A percentile compares a stretch with the other conserved stretches of the same genome.
Conservation (phyloP, 495 filamentous ascomycete species). For the Tuber magnatum region DNA sequence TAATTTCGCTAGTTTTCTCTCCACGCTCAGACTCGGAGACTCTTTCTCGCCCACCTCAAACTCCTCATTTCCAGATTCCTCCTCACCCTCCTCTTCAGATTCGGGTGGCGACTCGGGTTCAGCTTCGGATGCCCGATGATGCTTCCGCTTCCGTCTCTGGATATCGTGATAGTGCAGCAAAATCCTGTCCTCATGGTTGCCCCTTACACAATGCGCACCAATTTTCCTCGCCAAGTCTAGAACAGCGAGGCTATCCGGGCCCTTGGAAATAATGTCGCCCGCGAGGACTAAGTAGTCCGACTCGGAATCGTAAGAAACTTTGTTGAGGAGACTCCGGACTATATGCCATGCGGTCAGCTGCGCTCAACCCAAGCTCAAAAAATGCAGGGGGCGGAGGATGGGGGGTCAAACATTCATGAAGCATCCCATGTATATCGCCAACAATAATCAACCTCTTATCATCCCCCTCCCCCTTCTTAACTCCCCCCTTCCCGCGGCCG, state of each 20-base stretch:
- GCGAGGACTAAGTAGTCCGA: constrained; percentile 73
- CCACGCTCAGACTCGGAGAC: constrained; percentile 25
- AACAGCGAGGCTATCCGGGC: constrained; percentile 73
- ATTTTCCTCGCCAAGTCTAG: constrained; percentile 63
- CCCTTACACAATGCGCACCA: constrained; percentile 71
- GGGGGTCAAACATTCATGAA: constrained; percentile 49
- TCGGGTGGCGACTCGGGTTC: constrained; percentile 25
- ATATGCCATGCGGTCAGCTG: constrained; percentile 8
- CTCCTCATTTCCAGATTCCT: constrained; percentile 2
- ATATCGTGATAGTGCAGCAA: constrained; percentile 46
- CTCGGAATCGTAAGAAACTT: constrained; percentile 55
- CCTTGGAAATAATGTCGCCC: constrained; percentile 83
- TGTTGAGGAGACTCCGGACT: constrained; percentile 60
- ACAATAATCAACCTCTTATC: constrained; percentile 59
- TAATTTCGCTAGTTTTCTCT: constrained; percentile 48
- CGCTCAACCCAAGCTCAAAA: not conserved
- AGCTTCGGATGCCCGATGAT: not conserved
- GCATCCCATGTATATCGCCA: constrained; percentile 87
- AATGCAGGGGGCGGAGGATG: not conserved
- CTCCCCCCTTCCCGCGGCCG: constrained; percentile 6
- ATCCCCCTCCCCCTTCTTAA: constrained; percentile 16
- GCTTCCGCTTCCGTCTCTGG: constrained; percentile 28
- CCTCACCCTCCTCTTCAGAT: constrained; percentile 6
- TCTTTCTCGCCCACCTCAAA: not conserved
- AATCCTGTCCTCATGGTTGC: constrained; percentile 87